phyloP scores from a whole-genome alignment of 2,329 filamentous ascomycete genomes.

The Neurospora sp. region DNA sequence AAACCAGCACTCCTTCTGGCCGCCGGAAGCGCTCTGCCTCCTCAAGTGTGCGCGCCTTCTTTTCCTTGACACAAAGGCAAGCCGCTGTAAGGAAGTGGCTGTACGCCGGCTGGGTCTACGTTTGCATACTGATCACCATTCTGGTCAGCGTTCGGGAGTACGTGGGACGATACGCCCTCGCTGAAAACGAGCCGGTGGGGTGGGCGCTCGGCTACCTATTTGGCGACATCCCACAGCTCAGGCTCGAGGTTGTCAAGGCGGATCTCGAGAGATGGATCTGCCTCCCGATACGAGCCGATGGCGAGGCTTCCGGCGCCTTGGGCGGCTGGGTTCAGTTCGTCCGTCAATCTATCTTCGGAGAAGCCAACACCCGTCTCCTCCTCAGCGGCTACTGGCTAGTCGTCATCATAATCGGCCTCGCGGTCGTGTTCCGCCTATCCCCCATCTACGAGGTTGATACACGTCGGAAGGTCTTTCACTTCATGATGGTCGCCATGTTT shows the following conservation, averaged over 20 bases:
- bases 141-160: conserved; percentile 62
- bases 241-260: conserved; percentile 58
- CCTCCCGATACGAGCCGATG: conserved; percentile 42
- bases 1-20: conserved; percentile 50
- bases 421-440: conserved; percentile 64
- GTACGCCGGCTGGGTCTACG: conserved; percentile 73
- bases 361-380: conserved; percentile 71
- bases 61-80: conserved; percentile 70
- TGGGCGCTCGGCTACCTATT: conserved; percentile 90
- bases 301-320: conserved; percentile 29
- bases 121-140: conserved; percentile 53
- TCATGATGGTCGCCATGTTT: conserved; percentile 96
- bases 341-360: conserved; percentile 56
- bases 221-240: conserved; percentile 63
- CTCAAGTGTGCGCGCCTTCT: conserved; percentile 58
- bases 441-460: conserved; percentile 86
- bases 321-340: conserved; percentile 54
- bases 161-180: conserved; percentile 56
- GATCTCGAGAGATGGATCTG: conserved; percentile 67
- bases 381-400: conserved; percentile 63
- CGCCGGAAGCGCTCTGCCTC: conserved; percentile 57
- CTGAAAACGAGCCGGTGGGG: conserved; percentile 70
- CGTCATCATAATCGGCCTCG: conserved; percentile 61
- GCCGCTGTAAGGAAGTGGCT: conserved; percentile 69
- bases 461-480: conserved; percentile 91